Percentiles rank a stretch among this genome's conserved stretches.
phyloP scores from a whole-genome alignment of 2,329 filamentous ascomycete genomes.

The Bipolaris gigantea region DNA sequence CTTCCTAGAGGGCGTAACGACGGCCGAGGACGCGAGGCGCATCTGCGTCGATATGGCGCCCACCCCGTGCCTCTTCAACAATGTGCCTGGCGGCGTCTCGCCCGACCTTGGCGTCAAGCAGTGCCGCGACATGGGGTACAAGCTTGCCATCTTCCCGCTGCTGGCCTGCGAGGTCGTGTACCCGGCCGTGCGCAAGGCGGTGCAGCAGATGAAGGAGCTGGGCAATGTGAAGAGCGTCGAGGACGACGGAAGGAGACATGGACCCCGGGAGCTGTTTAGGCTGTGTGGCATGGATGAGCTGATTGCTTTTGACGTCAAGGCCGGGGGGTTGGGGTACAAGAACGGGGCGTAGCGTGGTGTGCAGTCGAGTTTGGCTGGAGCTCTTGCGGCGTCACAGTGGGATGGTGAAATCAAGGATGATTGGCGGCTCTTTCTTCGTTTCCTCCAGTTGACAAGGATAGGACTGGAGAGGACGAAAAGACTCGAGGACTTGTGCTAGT shows the following conservation, averaged over 20 bases:
- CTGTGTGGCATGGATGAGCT: conserved; percentile 56
- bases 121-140: conserved; percentile 60
- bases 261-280: conserved; percentile 55
- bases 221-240: conserved; percentile 40
- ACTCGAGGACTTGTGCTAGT: no score
- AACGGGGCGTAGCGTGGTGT: conserved; percentile 14
- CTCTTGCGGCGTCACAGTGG: no score
- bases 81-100: conserved; percentile 59
- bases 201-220: conserved; percentile 31
- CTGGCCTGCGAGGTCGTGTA: conserved; percentile 39
- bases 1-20: conserved; percentile 62
- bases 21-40: conserved; percentile 53
- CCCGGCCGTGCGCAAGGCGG: conserved; percentile 35
- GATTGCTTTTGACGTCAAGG: conserved; percentile 54
- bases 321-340: conserved; percentile 46
- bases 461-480: not conserved
- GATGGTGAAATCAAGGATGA: not conserved
- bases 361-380: no score
- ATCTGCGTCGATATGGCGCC: conserved; percentile 54
- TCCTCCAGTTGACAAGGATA: not conserved
- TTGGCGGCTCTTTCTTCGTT: not conserved
- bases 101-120: conserved; percentile 57
- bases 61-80: conserved; percentile 59
- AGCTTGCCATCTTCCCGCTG: conserved; percentile 60
- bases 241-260: conserved; percentile 49